Conservation (phyloP, 2,329 filamentous ascomycete species). For the Diplodia scrobiculata region DNA sequence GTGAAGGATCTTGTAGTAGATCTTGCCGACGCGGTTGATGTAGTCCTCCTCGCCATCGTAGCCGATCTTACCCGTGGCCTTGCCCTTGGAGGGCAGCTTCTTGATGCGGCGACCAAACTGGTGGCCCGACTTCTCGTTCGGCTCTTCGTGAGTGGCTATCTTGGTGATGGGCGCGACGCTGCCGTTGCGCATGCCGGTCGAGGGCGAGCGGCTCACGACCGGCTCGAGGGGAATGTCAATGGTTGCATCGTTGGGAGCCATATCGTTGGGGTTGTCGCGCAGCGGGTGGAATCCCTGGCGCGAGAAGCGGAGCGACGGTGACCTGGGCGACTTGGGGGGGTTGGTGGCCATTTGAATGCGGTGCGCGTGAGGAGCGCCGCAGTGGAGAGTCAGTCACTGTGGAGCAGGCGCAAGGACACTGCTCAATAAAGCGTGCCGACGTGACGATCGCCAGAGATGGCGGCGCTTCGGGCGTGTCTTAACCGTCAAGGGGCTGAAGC, state of each 20-base stretch:
- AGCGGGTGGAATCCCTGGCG: constrained; percentile 44
- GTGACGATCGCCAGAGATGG: constrained; percentile 9
- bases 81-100: constrained; percentile 44
- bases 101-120: constrained; percentile 40
- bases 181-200: constrained; percentile 46
- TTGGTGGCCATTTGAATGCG: constrained; percentile 33
- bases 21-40: constrained; percentile 60
- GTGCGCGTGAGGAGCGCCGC: constrained; percentile 11
- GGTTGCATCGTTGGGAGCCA: constrained; percentile 56
- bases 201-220: constrained; percentile 54
- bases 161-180: constrained; percentile 42
- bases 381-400: constrained; percentile 24
- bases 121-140: constrained; percentile 25
- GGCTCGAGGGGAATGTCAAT: constrained; percentile 64
- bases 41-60: constrained; percentile 57
- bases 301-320: constrained; percentile 34
- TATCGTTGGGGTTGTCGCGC: constrained; percentile 40
- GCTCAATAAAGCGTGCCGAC: constrained; percentile 3
- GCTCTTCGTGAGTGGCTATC: constrained; percentile 30
- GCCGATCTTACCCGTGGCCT: constrained; percentile 34
- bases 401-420: constrained; percentile 14
- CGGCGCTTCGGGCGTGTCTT: constrained; percentile 10
- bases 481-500: constrained; percentile 23
- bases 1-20: constrained; percentile 64
- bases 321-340: constrained; percentile 31